A percentile compares a stretch with the other conserved stretches of the same genome.
Conservation (phyloP, 768 basidiomycete genomes). For the Kwoniella mangroviensis region DNA sequence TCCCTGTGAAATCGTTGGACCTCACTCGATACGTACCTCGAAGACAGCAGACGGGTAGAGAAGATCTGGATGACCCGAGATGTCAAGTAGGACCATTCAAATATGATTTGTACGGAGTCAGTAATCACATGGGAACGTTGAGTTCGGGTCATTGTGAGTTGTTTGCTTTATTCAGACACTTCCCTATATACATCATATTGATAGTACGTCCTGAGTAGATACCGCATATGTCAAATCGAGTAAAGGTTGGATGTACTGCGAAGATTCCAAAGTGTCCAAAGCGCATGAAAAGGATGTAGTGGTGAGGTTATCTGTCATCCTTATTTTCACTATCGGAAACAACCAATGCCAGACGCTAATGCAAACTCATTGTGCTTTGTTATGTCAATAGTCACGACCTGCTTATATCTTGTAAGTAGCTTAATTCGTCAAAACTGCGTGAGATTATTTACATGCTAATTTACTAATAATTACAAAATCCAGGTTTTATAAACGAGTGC, state of each 20-base stretch:
- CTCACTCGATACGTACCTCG: constrained; percentile 84
- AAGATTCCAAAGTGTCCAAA: constrained; percentile 82
- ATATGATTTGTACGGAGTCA: constrained; percentile 94
- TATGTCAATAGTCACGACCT: constrained; percentile 39
- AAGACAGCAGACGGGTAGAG: constrained; percentile 68
- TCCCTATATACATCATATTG: neutral
- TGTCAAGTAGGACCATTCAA: constrained; percentile 83
- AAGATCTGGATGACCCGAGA: constrained; percentile 72
- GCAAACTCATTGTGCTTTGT: neutral
- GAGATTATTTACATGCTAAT: neutral
- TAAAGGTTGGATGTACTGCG: constrained; percentile 89
- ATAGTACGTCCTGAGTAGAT: constrained; percentile 62
- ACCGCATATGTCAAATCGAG: constrained; percentile 88
- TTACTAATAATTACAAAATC: neutral
- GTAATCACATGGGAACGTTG: constrained; percentile 92
- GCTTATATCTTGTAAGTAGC: constrained; percentile 53
- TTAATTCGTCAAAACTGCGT: neutral
- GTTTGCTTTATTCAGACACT: neutral
- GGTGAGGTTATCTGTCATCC: constrained; percentile 59
- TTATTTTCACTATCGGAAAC: neutral
- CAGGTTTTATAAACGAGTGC: neutral
- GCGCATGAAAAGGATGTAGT: constrained; percentile 80
- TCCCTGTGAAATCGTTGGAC: constrained; percentile 69
- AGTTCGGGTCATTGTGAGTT: constrained; percentile 93
- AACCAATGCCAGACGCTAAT: too few relatives aligned